A percentile compares a stretch with the other conserved stretches of the same genome.
These are phyloP conservation scores for Hypoxylon subgilvum DNA, from an alignment of 495 filamentous ascomycete genomes.

Conservation along the genomic window DNA sequence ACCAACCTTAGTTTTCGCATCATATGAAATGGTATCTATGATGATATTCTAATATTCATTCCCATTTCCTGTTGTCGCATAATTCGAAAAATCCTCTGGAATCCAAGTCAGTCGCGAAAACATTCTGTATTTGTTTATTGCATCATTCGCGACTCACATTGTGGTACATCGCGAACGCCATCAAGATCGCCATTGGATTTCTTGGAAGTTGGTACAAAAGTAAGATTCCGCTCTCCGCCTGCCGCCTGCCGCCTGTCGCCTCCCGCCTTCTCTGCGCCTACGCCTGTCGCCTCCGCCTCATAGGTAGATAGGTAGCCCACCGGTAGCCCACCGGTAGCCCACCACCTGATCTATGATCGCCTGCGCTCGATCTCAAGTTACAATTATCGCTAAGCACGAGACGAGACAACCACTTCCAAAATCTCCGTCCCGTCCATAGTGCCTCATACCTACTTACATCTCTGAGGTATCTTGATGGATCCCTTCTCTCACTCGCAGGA, in stretches of 20 bases:
- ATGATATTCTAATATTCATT: neutral
- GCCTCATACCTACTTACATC: no score
- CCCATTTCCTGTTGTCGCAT: neutral
- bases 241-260: slow-evolving; percentile 28
- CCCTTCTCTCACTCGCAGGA: slow-evolving; percentile 46
- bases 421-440: no score
- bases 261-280: slow-evolving; percentile 13
- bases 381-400: slow-evolving; percentile 20
- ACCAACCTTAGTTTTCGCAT: no score
- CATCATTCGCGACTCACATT: slow-evolving; percentile 16
- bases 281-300: neutral
- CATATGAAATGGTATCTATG: no score
- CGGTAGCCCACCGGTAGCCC: no score
- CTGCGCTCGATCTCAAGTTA: no score
- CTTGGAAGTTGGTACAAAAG: slow-evolving; percentile 23
- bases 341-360: no score
- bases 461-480: slow-evolving; percentile 41
- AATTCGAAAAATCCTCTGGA: slow-evolving; percentile 10
- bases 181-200: slow-evolving; percentile 16
- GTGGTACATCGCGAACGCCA: slow-evolving; percentile 26
- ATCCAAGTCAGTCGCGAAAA: neutral
- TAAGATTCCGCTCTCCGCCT: slow-evolving; percentile 14
- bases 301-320: no score
- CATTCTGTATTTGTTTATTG: slow-evolving; percentile 3
- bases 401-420: no score